phyloP scores from a whole-genome alignment of 106 monocot species.

The Triglochin maritima region DNA sequence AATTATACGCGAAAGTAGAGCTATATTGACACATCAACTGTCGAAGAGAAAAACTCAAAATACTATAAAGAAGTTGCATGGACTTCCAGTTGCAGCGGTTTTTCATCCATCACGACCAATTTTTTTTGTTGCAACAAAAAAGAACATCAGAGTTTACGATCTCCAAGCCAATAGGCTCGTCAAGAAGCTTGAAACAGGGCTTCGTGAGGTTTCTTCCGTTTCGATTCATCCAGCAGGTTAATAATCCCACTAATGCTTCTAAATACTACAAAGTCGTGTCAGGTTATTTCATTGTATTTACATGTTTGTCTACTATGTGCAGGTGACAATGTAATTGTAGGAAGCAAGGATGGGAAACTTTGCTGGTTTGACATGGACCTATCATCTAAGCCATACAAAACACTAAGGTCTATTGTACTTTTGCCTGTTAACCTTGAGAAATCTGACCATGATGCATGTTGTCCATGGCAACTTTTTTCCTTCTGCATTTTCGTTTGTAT shows the following conservation, averaged over 20 bases:
- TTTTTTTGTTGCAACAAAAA: slow-evolving; percentile 89
- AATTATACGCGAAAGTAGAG: slow-evolving; percentile 72
- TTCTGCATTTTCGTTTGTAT: no score
- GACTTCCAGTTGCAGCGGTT: slow-evolving; percentile 69
- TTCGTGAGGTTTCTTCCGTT: slow-evolving; percentile 84
- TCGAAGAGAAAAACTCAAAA: slow-evolving; percentile 68
- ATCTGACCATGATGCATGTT: no score
- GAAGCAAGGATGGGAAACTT: slow-evolving; percentile 94
- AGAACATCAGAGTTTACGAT: slow-evolving; percentile 82
- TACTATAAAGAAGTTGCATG: slow-evolving; percentile 73
- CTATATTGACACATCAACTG: slow-evolving; percentile 84
- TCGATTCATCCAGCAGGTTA: slow-evolving; percentile 82
- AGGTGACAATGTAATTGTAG: slow-evolving; percentile 98
- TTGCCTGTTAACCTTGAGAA: not conserved
- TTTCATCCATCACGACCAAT: slow-evolving; percentile 70
- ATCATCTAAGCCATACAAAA: slow-evolving; percentile 81
- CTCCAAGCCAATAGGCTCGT: slow-evolving; percentile 48
- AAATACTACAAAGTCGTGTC: not conserved
- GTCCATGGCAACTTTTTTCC: no score
- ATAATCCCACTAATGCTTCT: not conserved
- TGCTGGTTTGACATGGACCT: slow-evolving; percentile 99
- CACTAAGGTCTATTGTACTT: slow-evolving; percentile 46
- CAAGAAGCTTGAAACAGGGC: slow-evolving; percentile 81
- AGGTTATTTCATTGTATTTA: not conserved
- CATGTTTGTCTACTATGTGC: slow-evolving; percentile 3